Base-by-base conservation (phyloP, 129 eudicot species). In the Centrapalus pauciflorus region DNA sequence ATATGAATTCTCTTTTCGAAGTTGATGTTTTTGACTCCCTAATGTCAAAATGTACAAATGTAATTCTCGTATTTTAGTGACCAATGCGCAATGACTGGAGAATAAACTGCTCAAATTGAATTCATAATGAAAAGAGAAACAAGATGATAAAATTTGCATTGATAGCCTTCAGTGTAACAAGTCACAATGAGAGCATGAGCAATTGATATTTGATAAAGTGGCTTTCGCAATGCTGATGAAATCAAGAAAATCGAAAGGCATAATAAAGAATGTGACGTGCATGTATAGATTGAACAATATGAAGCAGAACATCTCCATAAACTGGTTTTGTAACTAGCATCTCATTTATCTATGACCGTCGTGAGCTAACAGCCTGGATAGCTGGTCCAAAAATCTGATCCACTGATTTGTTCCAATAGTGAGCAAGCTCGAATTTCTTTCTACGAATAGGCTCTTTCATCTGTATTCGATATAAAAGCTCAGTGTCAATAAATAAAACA, bases 371-470 rank as follows among this genome's bases (percentile, higher is more conserved):
- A 64, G 88, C 76, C 68, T 68, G 43, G 5, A 86, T 82, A 51
- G 76, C 76, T 34, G 88, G 78, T 50, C 88, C 86, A 46, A 86
- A 79, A 19, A 81, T 73, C 75, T 58, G 78, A 70, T 87, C 90
- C 61, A 87, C 85, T 12, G 85, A 79, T 70, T 70, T 81, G 83
- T 83, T 87, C 90, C 87, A 87, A 32, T 81, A 57, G 70, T 81
- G 95, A 34, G 79, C 90, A 78, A 76, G 50, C 32, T 81, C 87
- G 16, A 79, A 34, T 51, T 76, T 73, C 72, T 79, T 87, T 37
- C 64, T 67, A 43, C 66, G 27, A 23, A 76, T 38, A 55, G 85
- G 80, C 65, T 28, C 70, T 63, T 66, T 81, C n/a, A 63, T 55
- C 90, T 83, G 82, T 20, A 23, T 43, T 59, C 58, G 55, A 71